These are phyloP conservation scores for Sclerotinia minor DNA, from an alignment of 2,329 filamentous ascomycete species.

Conservation along the genomic window DNA sequence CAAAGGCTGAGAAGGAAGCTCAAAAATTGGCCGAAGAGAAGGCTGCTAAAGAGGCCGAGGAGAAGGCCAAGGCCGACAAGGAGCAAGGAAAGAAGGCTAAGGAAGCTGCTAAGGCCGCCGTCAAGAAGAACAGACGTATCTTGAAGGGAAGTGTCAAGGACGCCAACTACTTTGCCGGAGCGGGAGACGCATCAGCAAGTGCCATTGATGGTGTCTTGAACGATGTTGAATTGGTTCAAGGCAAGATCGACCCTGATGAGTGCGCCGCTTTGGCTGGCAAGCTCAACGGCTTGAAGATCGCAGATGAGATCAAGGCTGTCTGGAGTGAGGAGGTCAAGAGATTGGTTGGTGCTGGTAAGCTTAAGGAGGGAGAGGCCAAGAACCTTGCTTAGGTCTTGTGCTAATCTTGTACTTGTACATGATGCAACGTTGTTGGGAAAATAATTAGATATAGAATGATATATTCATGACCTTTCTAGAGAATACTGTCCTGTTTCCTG, in stretches of 20 bases:
- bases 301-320: conserved; percentile 79
- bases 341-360: conserved; percentile 77
- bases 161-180: conserved; percentile 85
- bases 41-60: conserved; percentile 80
- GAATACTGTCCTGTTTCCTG: neutral
- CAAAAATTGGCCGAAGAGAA: conserved; percentile 82
- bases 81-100: conserved; percentile 93
- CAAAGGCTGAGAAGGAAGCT: conserved; percentile 79
- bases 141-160: conserved; percentile 94
- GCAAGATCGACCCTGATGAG: conserved; percentile 88
- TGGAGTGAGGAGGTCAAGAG: conserved; percentile 78
- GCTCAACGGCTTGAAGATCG: conserved; percentile 76
- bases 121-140: conserved; percentile 99
- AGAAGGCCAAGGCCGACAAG: conserved; percentile 78
- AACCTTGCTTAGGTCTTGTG: conserved; percentile 46
- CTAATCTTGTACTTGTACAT: conserved; percentile 14
- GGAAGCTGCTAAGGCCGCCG: conserved; percentile 96
- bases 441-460: conserved; percentile 23
- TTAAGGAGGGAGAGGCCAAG: conserved; percentile 82
- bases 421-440: neutral
- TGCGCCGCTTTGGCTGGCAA: conserved; percentile 79
- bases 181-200: conserved; percentile 68
- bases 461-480: conserved; percentile 1
- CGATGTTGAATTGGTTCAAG: conserved; percentile 84
- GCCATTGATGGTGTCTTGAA: conserved; percentile 80